phyloP scores from a whole-genome alignment of 345 rosid species.

The Camelina sativa region DNA sequence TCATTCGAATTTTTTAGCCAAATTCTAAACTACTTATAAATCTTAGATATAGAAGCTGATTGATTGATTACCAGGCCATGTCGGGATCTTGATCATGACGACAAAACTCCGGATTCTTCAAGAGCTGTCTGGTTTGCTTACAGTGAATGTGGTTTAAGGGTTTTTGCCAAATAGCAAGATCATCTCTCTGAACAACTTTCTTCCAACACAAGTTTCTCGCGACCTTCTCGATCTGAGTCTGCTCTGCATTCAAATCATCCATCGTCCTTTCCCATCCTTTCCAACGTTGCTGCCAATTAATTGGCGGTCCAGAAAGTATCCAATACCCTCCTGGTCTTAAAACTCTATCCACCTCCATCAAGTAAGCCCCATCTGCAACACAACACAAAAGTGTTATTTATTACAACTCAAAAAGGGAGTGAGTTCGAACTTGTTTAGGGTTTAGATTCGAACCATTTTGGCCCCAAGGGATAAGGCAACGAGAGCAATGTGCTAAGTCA shows the following conservation, averaged over 20 bases:
- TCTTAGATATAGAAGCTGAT: background rate
- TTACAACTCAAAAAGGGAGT: background rate
- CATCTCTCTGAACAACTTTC: slow-evolving; percentile 63
- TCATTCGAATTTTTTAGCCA: background rate
- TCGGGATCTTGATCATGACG: slow-evolving; percentile 71
- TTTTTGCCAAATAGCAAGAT: slow-evolving; percentile 88
- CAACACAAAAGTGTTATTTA: background rate
- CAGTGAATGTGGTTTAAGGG: slow-evolving; percentile 86
- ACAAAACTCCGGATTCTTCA: slow-evolving; percentile 71
- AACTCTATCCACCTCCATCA: slow-evolving; percentile 84
- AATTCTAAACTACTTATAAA: background rate
- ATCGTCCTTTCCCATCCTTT: slow-evolving; percentile 80
- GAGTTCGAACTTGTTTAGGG: background rate
- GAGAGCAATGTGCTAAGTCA: slow-evolving; percentile 98
- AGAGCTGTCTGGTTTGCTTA: slow-evolving; percentile 54
- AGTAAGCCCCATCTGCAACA: slow-evolving; percentile 70
- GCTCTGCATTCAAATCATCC: slow-evolving; percentile 68
- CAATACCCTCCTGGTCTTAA: slow-evolving; percentile 94
- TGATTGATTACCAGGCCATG: slow-evolving; percentile 66
- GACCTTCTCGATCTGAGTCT: slow-evolving; percentile 55
- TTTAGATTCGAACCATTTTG: slow-evolving; percentile 52
- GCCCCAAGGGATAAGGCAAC: slow-evolving; percentile 97
- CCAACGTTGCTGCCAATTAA: slow-evolving; percentile 82
- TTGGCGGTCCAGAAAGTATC: slow-evolving; percentile 93
- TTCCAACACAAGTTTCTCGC: slow-evolving; percentile 91